Evolutionary conservation across 2,329 filamentous ascomycete species (phyloP).

Genomic region (Pseudogymnoascus sp.): DNA sequence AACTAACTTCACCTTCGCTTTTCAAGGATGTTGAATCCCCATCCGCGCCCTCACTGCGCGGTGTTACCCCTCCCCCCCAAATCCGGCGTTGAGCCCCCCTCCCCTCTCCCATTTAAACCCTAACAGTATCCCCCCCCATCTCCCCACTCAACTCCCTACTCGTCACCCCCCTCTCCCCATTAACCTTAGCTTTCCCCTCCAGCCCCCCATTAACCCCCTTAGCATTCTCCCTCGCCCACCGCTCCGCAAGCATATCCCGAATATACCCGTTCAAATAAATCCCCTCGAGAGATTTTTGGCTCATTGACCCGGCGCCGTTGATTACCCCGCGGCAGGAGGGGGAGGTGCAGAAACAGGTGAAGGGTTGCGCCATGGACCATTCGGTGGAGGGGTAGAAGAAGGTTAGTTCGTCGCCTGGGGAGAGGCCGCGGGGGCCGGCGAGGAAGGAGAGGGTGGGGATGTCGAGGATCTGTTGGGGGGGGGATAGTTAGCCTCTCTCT

Average conservation of each 20-base stretch:
- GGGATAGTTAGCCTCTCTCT: not conserved
- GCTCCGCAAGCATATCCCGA: conserved; percentile 42
- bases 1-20: not conserved
- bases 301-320: conserved; percentile 53
- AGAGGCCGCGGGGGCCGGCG: conserved; percentile 47
- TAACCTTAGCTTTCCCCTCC: not conserved
- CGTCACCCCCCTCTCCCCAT: conserved; percentile 32
- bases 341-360: conserved; percentile 54
- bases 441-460: conserved; percentile 47
- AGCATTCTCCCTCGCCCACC: conserved; percentile 10
- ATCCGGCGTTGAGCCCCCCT: not conserved
- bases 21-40: not conserved
- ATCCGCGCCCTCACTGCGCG: not conserved
- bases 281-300: conserved; percentile 41
- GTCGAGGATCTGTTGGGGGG: conserved; percentile 46
- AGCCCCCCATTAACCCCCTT: conserved; percentile 23
- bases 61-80: not conserved
- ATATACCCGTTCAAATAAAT: conserved; percentile 57
- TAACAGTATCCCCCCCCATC: conserved; percentile 51
- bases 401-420: conserved; percentile 49
- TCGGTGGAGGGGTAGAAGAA: conserved; percentile 73
- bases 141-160: conserved; percentile 50
- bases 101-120: not conserved
- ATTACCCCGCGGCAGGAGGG: conserved; percentile 52
- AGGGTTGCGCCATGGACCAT: conserved; percentile 60